Evolutionary conservation across 768 basidiomycete species (phyloP).

Genomic region (Naganishia antarctica): DNA sequence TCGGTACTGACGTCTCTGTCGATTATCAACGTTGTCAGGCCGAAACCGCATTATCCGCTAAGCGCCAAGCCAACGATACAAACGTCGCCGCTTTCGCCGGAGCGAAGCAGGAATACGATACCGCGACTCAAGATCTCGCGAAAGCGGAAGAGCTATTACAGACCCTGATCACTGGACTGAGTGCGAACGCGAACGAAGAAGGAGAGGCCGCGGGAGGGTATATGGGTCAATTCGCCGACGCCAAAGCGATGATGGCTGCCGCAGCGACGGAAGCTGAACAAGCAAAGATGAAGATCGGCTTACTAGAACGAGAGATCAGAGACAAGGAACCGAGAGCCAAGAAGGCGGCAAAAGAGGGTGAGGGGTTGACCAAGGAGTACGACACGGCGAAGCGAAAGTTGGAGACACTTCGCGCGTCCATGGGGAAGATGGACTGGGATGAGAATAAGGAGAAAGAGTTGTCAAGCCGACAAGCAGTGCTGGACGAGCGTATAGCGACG

Average conservation of each 20-base stretch:
- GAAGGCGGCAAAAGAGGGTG: slow-evolving; percentile 75
- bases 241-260: slow-evolving; percentile 68
- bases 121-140: slow-evolving; percentile 59
- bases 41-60: slow-evolving; percentile 57
- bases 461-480: slow-evolving; percentile 56
- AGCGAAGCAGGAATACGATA: slow-evolving; percentile 66
- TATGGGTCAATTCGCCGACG: slow-evolving; percentile 89
- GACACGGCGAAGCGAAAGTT: slow-evolving; percentile 54
- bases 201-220: slow-evolving; percentile 76
- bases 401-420: slow-evolving; percentile 55
- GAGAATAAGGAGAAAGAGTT: slow-evolving; percentile 63
- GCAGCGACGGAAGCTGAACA: slow-evolving; percentile 81
- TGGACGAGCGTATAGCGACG: slow-evolving; percentile 57
- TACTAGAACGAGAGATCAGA: slow-evolving; percentile 73
- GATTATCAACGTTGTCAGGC: too few species aligned
- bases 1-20: too few species aligned
- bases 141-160: slow-evolving; percentile 90
- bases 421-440: slow-evolving; percentile 69
- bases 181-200: slow-evolving; percentile 57
- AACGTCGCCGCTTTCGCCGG: slow-evolving; percentile 58
- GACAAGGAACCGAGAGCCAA: slow-evolving; percentile 73
- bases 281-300: slow-evolving; percentile 65
- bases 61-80: slow-evolving; percentile 59
- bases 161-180: slow-evolving; percentile 82
- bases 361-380: slow-evolving; percentile 61